A percentile compares a stretch with the other conserved stretches of the same genome.
phyloP scores from a whole-genome alignment of 2,329 filamentous ascomycete species.

The Aspergillus eucalypticola region DNA sequence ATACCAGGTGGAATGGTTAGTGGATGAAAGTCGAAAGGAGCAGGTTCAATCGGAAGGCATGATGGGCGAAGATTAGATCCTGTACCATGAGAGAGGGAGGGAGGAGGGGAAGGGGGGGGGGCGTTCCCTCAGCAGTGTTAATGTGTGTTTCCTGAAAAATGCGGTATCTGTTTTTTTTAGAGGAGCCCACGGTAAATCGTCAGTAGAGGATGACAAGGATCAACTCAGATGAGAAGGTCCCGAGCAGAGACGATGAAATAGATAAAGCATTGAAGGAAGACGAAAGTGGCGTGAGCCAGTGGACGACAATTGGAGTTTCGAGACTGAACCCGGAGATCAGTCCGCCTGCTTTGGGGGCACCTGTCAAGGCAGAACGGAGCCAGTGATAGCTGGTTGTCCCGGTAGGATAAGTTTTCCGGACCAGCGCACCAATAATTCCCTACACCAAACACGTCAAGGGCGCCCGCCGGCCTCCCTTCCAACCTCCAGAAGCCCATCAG shows the following conservation, averaged over 20 bases:
- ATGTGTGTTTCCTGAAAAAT: not conserved
- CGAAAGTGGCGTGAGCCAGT: not conserved
- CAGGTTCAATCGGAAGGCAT: not conserved
- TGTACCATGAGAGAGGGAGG: too few relatives aligned
- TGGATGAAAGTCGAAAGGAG: not conserved
- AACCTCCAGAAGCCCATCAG: not conserved
- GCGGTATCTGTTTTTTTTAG: not conserved
- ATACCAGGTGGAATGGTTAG: not conserved
- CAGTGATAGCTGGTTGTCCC: not conserved
- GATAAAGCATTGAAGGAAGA: not conserved
- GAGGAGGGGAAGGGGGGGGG: too few relatives aligned
- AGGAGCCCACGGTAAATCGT: not conserved
- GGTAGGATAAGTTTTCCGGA: slow-evolving; percentile 14
- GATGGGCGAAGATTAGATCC: not conserved
- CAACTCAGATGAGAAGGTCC: not conserved
- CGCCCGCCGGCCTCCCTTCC: not conserved
- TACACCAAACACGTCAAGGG: not conserved
- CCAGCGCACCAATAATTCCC: not conserved
- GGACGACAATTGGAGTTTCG: not conserved
- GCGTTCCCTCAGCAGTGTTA: not conserved
- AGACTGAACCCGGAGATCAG: not conserved
- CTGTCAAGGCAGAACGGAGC: not conserved
- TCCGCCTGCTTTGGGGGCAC: not conserved
- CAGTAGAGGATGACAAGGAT: not conserved
- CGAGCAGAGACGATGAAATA: not conserved